Percentiles rank a stretch among this genome's conserved stretches.
These are phyloP conservation scores for Leccinum arenicola DNA, from an alignment of 768 basidiomycete genomes.

Conservation along the genomic window DNA sequence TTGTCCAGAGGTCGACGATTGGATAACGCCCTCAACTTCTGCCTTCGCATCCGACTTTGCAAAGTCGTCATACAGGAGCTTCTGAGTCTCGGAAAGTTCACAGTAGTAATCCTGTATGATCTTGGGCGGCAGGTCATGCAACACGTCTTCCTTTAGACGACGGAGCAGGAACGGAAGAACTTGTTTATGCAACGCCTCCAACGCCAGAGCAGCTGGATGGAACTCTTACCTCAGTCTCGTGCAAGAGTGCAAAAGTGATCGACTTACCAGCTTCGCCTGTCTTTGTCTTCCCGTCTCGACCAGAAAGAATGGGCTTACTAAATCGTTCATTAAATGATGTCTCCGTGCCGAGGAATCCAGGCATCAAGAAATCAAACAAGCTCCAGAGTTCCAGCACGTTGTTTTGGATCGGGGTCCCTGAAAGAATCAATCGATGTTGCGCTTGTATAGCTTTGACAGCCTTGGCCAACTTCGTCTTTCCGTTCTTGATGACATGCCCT, in stretches of 20 bases:
- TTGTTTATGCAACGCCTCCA: constrained; percentile 97
- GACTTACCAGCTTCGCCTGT: constrained; percentile 88
- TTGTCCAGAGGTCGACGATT: constrained; percentile 35
- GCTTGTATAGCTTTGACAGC: constrained; percentile 90
- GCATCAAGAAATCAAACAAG: constrained; percentile 99
- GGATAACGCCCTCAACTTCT: constrained; percentile 64
- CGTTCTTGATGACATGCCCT: constrained; percentile 98
- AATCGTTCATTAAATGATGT: constrained; percentile 92
- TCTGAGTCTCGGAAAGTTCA: constrained; percentile 93
- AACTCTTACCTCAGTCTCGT: constrained; percentile 1
- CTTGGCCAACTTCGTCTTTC: constrained; percentile 95
- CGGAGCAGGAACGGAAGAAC: constrained; percentile 97
- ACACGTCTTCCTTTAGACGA: constrained; percentile 94
- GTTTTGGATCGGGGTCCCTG: constrained; percentile 98
- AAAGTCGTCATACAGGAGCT: constrained; percentile 92
- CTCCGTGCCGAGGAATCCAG: constrained; percentile 97
- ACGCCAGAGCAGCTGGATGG: constrained; percentile 76
- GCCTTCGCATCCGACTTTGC: constrained; percentile 69
- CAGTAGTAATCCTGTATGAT: constrained; percentile 99
- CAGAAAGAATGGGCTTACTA: constrained; percentile 92
- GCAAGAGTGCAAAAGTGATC: neutral
- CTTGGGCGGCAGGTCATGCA: constrained; percentile 94
- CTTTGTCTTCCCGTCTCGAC: constrained; percentile 93
- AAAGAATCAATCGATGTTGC: constrained; percentile 90
- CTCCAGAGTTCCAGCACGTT: constrained; percentile 99